phyloP scores from a whole-genome alignment of 208 protist species.

The Wallacemonas sp. region DNA sequence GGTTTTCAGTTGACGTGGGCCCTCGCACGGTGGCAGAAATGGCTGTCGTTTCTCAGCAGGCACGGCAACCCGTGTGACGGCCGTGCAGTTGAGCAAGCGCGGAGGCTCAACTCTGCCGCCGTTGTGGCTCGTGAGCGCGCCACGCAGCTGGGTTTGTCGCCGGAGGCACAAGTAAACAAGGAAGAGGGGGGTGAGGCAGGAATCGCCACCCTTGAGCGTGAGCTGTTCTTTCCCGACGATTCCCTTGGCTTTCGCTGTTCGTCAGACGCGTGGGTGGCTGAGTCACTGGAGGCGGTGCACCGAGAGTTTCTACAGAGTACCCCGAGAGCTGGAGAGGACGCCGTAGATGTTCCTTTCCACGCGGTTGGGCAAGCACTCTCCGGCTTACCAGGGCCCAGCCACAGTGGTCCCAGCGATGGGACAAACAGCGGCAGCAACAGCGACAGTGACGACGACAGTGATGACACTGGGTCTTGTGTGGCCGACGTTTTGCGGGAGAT shows the following conservation, averaged over 20 bases:
- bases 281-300: conserved; percentile 30
- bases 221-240: conserved; percentile 18
- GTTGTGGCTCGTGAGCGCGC: not conserved
- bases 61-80: too few relatives aligned
- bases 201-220: conserved; percentile 9
- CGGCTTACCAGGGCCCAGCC: too few relatives aligned
- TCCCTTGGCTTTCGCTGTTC: conserved; percentile 18
- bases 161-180: not conserved
- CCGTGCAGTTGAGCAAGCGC: not conserved
- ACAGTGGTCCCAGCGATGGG: too few relatives aligned
- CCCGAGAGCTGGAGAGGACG: too few relatives aligned
- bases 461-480: not conserved
- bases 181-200: not conserved
- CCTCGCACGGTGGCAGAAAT: conserved; percentile 23
- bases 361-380: too few relatives aligned
- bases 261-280: conserved; percentile 33
- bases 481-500: not conserved
- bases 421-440: not conserved
- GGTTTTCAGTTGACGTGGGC: conserved; percentile 38
- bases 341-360: too few relatives aligned
- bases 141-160: not conserved
- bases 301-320: conserved; percentile 6
- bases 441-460: not conserved
- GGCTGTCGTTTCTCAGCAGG: too few relatives aligned
- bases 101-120: not conserved